Evolutionary conservation across 176 grass and related monocot species (phyloP).

Genomic region (Themeda triandra): DNA sequence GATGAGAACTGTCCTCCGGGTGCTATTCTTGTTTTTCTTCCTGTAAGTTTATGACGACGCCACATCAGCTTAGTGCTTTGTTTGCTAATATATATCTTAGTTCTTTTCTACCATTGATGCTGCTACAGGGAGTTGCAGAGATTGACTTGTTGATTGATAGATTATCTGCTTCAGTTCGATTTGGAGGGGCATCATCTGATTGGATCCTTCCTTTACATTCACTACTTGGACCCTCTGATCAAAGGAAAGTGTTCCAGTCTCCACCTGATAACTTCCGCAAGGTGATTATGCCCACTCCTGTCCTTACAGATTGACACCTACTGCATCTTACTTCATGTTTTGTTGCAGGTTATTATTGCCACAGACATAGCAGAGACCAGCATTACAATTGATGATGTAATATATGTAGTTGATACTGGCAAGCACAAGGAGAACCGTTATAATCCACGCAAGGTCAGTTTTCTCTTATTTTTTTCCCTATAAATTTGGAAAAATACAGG

Average conservation of each 20-base stretch:
- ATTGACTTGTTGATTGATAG: conserved; percentile 95
- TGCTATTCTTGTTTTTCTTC: conserved; percentile 92
- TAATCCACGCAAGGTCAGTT: conserved; percentile 86
- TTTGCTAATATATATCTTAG: conserved; percentile 26
- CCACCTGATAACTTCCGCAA: conserved; percentile 82
- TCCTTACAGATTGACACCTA: background rate
- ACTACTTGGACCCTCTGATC: conserved; percentile 79
- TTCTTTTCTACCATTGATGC: conserved; percentile 15
- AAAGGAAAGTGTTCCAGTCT: conserved; percentile 87
- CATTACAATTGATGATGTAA: conserved; percentile 98
- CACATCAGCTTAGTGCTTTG: conserved; percentile 28
- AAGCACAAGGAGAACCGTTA: conserved; percentile 98
- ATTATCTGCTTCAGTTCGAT: conserved; percentile 77
- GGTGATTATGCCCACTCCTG: conserved; percentile 36
- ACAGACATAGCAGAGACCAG: conserved; percentile 99
- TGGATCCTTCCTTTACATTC: conserved; percentile 98
- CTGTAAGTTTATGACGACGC: conserved; percentile 54
- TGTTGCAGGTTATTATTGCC: conserved; percentile 89
- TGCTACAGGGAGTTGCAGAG: conserved; percentile 91
- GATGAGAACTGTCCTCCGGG: conserved; percentile 74
- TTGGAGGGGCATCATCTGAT: conserved; percentile 77
- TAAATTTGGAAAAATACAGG: conserved; percentile 23
- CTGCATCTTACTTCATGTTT: conserved; percentile 10
- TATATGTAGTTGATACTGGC: conserved; percentile 94
- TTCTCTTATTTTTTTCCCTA: background rate